Evolutionary conservation across 768 basidiomycete genomes (phyloP), one percentile per base, ranked within the genome.

Genomic region (Ramaria sp.): DNA sequence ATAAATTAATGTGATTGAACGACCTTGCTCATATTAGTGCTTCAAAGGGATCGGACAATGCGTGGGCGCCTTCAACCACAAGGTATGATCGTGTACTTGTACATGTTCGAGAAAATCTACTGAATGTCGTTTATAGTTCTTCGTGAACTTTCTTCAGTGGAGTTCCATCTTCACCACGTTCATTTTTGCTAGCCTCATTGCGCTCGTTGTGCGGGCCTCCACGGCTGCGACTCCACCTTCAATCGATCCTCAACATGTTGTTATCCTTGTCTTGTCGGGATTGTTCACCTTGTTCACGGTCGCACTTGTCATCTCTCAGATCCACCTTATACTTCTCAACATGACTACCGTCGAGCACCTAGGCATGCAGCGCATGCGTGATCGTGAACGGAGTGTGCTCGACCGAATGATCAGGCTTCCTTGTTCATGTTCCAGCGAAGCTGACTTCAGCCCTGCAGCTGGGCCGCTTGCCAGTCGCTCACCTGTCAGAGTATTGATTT

Each of bases 31-130:
- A 49, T n/a, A 17, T 50, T 55, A 24, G n/a, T 33, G 2, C 20
- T 31, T 37, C 7, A 17, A 43, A 82, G 88, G 92, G 93, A 84
- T 97, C 53, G 93, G 93, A 11, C 89, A 92, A 64, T 97, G 93
- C 62, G 90, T 96, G 19, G 93, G 93, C 11, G 93, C 91, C 51
- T 79, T 81, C 39, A 97, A 97, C 66, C 88, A 94, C 62, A 92
- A 91, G 70, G 89, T 86, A 58, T 20, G 75, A 37, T 54, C 15
- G 43, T 2, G 7, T 17, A 11, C 27, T 48, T 50, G 13, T 37
- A 39, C 19, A 15, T 22, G 38, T 7, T 15, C 31, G 49, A 31
- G n/a, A 27, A n/a, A n/a, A 2, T 24, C 19, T 24, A 9, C 20
- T 30, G 19, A 38, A 30, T 42, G 19, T n/a, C n/a, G 41, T 60